Conservation (phyloP, 768 basidiomycete genomes). For the Pulveroboletus sp. region DNA sequence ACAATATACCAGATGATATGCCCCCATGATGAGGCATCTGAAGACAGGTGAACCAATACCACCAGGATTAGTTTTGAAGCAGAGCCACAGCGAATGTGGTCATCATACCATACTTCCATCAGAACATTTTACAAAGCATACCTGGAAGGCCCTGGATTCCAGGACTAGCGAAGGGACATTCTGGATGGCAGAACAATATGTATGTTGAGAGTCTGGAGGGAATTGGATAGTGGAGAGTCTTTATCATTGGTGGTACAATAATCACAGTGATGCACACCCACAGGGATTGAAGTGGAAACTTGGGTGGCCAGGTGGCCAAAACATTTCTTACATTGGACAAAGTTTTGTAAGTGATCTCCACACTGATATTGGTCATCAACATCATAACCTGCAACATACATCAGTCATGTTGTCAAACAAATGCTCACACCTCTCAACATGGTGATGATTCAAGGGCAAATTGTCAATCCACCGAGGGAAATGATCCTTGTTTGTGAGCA, state of each 20-base stretch:
- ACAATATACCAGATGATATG: neutral
- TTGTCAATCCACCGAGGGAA: neutral
- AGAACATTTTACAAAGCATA: neutral
- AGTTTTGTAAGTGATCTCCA: no score
- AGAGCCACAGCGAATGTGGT: neutral
- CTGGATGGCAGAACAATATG: slow-evolving; percentile 9
- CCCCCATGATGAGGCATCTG: neutral
- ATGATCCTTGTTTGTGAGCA: no score
- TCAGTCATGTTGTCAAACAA: neutral
- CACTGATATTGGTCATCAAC: no score
- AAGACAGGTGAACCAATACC: neutral
- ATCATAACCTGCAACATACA: neutral
- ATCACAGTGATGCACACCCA: neutral
- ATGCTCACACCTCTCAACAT: neutral
- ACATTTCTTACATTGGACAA: neutral
- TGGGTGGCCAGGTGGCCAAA: neutral
- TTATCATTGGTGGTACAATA: neutral
- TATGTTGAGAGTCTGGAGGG: neutral
- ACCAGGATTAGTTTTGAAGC: neutral
- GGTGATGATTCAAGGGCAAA: neutral
- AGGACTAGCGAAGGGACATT: neutral
- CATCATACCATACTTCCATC: neutral
- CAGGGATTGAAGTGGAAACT: neutral
- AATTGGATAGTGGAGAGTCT: slow-evolving; percentile 1
- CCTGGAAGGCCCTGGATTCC: neutral